These are phyloP conservation scores for Ambrosia artemisiifolia DNA, from an alignment of 129 eudicot genomes.

Conservation along the genomic window DNA sequence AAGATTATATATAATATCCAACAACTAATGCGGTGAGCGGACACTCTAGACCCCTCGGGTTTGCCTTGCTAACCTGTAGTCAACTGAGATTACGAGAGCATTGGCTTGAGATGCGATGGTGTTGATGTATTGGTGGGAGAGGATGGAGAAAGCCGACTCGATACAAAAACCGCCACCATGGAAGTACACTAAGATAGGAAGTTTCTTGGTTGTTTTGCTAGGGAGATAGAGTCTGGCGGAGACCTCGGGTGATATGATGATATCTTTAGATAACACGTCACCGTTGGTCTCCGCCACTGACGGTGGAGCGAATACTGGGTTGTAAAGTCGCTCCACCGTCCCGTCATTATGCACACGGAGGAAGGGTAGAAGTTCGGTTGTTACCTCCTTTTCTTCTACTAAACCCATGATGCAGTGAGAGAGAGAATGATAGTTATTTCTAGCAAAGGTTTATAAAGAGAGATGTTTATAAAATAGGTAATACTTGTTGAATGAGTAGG, in stretches of 20 bases:
- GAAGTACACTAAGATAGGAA: slow-evolving; percentile 53
- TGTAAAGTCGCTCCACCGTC: slow-evolving; percentile 44
- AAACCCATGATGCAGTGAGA: slow-evolving; percentile 9
- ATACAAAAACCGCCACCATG: slow-evolving; percentile 61
- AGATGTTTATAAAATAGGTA: not conserved
- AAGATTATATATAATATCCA: too few species aligned
- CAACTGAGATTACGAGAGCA: slow-evolving; percentile 42
- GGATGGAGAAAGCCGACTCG: slow-evolving; percentile 43
- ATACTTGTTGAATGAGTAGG: not conserved
- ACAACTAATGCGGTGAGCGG: too few species aligned
- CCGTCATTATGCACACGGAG: slow-evolving; percentile 40
- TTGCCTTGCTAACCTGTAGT: slow-evolving; percentile 39
- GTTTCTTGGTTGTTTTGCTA: slow-evolving; percentile 8
- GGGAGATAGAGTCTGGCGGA: slow-evolving; percentile 35
- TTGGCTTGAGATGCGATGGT: slow-evolving; percentile 31
- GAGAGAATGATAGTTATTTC: not conserved
- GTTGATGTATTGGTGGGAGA: slow-evolving; percentile 32
- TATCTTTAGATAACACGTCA: slow-evolving; percentile 27
- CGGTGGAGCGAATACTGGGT: slow-evolving; percentile 29
- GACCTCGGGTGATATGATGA: slow-evolving; percentile 22
- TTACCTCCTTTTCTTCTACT: not conserved
- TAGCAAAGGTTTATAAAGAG: not conserved
- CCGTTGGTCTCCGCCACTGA: not conserved
- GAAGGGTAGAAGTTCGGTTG: slow-evolving; percentile 23
- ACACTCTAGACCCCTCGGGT: not conserved